Conservation (phyloP, 768 basidiomycete genomes). For the Boletus subcaerulescens region DNA sequence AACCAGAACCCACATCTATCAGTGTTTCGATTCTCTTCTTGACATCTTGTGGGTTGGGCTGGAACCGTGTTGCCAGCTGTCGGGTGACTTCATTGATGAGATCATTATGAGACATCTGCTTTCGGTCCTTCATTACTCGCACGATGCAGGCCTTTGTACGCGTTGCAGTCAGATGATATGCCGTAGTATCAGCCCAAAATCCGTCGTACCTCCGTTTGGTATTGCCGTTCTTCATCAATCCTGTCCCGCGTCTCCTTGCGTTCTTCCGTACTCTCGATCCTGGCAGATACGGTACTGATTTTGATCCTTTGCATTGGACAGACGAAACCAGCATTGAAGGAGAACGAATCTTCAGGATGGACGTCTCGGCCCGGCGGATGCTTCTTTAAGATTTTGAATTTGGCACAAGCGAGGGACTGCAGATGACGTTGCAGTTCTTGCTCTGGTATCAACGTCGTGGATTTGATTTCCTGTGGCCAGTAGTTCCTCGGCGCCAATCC, state of each 20-base stretch:
- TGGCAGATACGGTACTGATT: conserved; percentile 84
- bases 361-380: conserved; percentile 87
- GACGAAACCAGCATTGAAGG: conserved; percentile 83
- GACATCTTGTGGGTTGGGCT: conserved; percentile 79
- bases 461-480: conserved; percentile 72
- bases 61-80: conserved; percentile 82
- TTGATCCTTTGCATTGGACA: conserved; percentile 88
- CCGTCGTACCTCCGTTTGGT: conserved; percentile 78
- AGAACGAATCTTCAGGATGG: conserved; percentile 70
- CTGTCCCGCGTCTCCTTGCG: conserved; percentile 86
- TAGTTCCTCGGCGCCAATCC: neutral
- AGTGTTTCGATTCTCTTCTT: conserved; percentile 92
- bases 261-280: conserved; percentile 84
- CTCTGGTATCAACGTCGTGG: conserved; percentile 71
- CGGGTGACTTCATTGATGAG: conserved; percentile 88
- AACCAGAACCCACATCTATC: conserved; percentile 69
- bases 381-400: conserved; percentile 89
- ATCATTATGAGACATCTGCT: conserved; percentile 83
- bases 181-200: neutral
- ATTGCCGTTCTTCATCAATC: conserved; percentile 87
- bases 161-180: neutral
- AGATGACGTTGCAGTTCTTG: conserved; percentile 85
- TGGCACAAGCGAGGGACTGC: conserved; percentile 94
- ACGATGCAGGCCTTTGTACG: conserved; percentile 90
- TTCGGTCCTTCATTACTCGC: conserved; percentile 95